phyloP scores from a whole-genome alignment of 1,284 basidiomycete genomes.

The Moesziomyces sp. region DNA sequence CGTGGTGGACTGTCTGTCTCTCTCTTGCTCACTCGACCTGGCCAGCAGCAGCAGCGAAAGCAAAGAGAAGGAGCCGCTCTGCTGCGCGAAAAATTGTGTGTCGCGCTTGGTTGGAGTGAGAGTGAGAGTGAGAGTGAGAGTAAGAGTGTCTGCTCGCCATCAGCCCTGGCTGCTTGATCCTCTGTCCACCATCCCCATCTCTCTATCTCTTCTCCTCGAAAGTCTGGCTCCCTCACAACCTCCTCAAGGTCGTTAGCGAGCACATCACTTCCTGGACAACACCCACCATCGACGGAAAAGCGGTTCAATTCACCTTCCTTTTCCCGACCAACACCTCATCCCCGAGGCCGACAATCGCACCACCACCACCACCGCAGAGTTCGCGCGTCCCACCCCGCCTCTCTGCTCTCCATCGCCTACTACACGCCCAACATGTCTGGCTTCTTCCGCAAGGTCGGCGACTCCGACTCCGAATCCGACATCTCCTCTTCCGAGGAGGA shows the following conservation, averaged over 20 bases:
- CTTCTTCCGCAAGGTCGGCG: constrained; percentile 65
- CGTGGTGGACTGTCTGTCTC: not conserved
- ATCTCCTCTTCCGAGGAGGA: constrained; percentile 65
- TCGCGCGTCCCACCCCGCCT: constrained; percentile 20
- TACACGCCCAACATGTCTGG: constrained; percentile 56
- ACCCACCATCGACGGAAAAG: constrained; percentile 31
- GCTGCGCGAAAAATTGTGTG: constrained; percentile 43
- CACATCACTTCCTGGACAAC: constrained; percentile 37
- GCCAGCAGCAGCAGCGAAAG: no score
- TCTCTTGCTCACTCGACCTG: no score
- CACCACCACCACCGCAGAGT: constrained; percentile 13
- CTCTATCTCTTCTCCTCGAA: constrained; percentile 19
- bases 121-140: no score
- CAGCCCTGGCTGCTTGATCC: constrained; percentile 1
- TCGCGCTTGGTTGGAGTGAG: not conserved
- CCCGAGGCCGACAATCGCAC: not conserved
- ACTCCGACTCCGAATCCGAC: constrained; percentile 67
- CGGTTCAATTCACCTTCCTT: constrained; percentile 43
- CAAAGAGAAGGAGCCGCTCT: not conserved
- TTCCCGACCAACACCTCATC: constrained; percentile 14
- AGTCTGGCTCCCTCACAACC: constrained; percentile 27
- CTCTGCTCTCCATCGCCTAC: constrained; percentile 14
- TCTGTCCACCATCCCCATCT: constrained; percentile 19
- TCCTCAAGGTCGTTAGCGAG: constrained; percentile 7
- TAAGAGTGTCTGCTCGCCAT: constrained; percentile 16